phyloP scores from a whole-genome alignment of 2,329 filamentous ascomycete species.

The Cercospora citrullina region DNA sequence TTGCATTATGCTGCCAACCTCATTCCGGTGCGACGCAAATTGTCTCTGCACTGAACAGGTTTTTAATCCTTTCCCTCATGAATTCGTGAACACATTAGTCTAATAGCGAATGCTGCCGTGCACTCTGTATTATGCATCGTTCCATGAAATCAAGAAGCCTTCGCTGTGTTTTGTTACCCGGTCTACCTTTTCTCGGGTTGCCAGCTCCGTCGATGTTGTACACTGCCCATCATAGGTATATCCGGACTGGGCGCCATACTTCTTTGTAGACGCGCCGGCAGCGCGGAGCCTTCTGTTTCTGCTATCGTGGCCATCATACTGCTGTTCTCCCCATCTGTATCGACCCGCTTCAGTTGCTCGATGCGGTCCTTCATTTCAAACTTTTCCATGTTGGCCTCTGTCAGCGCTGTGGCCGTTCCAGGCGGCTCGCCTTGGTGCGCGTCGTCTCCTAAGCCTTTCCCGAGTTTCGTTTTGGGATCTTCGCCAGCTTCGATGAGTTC shows the following conservation, averaged over 20 bases:
- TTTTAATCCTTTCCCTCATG: background rate
- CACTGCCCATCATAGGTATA: background rate
- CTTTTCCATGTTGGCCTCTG: slow-evolving; percentile 39
- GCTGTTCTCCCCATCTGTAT: slow-evolving; percentile 18
- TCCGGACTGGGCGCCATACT: slow-evolving; percentile 10
- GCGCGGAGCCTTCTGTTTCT: slow-evolving; percentile 15
- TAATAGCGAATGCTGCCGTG: background rate
- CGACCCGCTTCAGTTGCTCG: slow-evolving; percentile 14
- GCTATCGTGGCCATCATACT: slow-evolving; percentile 25
- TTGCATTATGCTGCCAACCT: slow-evolving; percentile 7
- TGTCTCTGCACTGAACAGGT: background rate
- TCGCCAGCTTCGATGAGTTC: slow-evolving; percentile 54
- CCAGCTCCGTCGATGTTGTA: slow-evolving; percentile 17
- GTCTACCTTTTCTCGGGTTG: background rate
- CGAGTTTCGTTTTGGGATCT: slow-evolving; percentile 36
- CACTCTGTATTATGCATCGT: slow-evolving; percentile 3
- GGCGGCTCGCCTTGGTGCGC: slow-evolving; percentile 16
- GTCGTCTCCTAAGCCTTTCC: slow-evolving; percentile 27
- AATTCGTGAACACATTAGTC: slow-evolving; percentile 8
- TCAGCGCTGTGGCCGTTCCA: slow-evolving; percentile 23
- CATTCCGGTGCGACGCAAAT: background rate
- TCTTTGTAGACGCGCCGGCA: background rate
- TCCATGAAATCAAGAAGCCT: background rate
- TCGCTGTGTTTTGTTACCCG: background rate
- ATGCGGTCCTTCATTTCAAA: slow-evolving; percentile 26